Evolutionary conservation across 345 rosid genomes (phyloP), one percentile per base, ranked within the genome.

Genomic region (Rhodamnia argentea): DNA sequence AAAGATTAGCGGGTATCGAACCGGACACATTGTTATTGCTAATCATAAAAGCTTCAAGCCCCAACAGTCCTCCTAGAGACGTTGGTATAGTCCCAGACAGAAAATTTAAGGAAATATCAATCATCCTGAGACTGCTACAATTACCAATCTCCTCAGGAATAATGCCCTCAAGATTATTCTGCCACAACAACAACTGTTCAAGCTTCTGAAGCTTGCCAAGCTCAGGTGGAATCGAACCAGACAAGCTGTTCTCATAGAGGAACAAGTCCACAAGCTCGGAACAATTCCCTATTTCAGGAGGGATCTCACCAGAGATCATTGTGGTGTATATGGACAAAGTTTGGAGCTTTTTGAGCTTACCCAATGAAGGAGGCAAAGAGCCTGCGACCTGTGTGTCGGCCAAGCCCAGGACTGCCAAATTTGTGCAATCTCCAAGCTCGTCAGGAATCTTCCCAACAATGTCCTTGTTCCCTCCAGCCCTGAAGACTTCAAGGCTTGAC

Each of bases 111-210:
- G 99, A 97, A 55, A 96, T 85, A 88, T 97, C 99, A 74, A 97
- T 88, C 93, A 93, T 92, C 83, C 83, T 92, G 87, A 97, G 92
- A 40, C 90, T 94, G 70, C 87, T 90, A 84, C 99, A 96, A 86
- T 96, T 95, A 11, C 98, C 99, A 55, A 97, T 92, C 89, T 94
- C 99, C 86, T 92, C 94, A 26, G 99, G 99, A 84, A 97, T 94
- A 51, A 86, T 88, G 44, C 99, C 99, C 56, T 86, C 90, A 37
- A 97, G 95, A 88, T 89, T 91, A 86, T 96, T 96, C 86, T 94
- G 95, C 99, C 99, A 96, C 76, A 97, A 85, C 87, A 94, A 85
- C 86, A 97, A 87, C 51, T 89, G 90, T 84, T 95, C 96, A 13
- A 97, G 95, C 90, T 93, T 97, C 82, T 83, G 76, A 29, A 97